These are phyloP conservation scores for Sarocladium kiliense DNA, from an alignment of 2,329 filamentous ascomycete species.

Conservation along the genomic window DNA sequence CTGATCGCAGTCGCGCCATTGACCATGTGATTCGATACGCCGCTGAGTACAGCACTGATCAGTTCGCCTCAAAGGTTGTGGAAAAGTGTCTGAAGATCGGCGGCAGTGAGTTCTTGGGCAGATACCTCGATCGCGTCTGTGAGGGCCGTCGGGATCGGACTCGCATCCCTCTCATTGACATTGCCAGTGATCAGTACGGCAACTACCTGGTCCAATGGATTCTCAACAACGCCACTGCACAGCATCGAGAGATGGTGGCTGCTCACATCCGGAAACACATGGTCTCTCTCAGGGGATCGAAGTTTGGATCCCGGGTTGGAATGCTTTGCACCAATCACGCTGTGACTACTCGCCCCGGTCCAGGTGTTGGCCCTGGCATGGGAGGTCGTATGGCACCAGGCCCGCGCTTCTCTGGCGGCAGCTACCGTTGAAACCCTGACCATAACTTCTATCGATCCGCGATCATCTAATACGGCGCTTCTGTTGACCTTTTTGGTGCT, in stretches of 20 bases:
- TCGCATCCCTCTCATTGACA: constrained; percentile 95
- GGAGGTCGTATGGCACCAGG: constrained; percentile 51
- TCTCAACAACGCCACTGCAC: constrained; percentile 76
- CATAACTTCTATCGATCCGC: background rate
- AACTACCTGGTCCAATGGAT: constrained; percentile 99
- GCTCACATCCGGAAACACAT: constrained; percentile 97
- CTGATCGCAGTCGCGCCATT: constrained; percentile 87
- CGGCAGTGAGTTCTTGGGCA: constrained; percentile 80
- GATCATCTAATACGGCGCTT: background rate
- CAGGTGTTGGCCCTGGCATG: constrained; percentile 66
- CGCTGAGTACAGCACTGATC: constrained; percentile 96
- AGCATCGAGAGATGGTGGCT: constrained; percentile 90
- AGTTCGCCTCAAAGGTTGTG: constrained; percentile 98
- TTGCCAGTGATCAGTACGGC: constrained; percentile 96
- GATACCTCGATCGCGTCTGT: constrained; percentile 90
- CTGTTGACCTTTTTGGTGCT: background rate
- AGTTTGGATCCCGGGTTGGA: constrained; percentile 95
- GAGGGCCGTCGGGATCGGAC: constrained; percentile 86
- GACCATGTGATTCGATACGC: constrained; percentile 93
- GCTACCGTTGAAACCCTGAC: constrained; percentile 43
- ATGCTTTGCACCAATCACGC: constrained; percentile 98
- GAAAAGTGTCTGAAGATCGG: constrained; percentile 99
- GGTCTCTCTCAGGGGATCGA: constrained; percentile 96
- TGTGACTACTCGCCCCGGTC: constrained; percentile 80
- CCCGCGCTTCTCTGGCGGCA: constrained; percentile 49